Percentiles rank a stretch among this genome's conserved stretches.
phyloP scores from a whole-genome alignment of 2,329 filamentous ascomycete species.

The Fusarium clavum region DNA sequence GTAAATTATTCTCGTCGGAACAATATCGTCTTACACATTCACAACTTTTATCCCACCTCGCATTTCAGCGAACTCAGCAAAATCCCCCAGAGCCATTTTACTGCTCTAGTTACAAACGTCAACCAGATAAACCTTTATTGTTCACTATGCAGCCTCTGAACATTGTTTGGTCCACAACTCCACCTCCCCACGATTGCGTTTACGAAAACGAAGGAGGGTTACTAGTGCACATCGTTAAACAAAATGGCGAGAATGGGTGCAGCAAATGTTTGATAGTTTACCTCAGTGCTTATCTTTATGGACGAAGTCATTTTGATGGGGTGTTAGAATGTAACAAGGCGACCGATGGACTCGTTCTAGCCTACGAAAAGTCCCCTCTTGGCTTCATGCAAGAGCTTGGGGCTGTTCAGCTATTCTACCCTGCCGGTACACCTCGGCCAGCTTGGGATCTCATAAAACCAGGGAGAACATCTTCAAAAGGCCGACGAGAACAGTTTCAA shows the following conservation, averaged over 20 bases:
- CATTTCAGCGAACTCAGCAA: no score
- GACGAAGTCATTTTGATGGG: not conserved
- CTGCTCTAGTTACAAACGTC: no score
- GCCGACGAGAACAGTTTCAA: not conserved
- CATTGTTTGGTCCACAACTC: not conserved
- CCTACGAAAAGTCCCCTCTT: not conserved
- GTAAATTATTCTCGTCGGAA: no score
- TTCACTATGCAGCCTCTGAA: not conserved
- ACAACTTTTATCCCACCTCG: no score
- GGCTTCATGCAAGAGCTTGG: not conserved
- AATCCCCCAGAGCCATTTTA: no score
- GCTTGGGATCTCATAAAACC: not conserved
- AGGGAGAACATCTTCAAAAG: not conserved
- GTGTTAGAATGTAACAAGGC: not conserved
- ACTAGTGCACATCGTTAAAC: not conserved
- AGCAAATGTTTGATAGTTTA: not conserved
- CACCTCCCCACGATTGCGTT: not conserved
- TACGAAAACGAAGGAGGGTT: not conserved
- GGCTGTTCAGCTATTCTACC: not conserved
- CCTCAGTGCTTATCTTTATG: not conserved
- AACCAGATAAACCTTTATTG: rapidly evolving
- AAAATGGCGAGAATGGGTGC: not conserved
- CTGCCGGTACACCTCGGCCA: not conserved
- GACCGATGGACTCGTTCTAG: not conserved
- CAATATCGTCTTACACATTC: no score